Conservation (phyloP, 495 filamentous ascomycete species). For the Annulohypoxylon maeteangense region DNA sequence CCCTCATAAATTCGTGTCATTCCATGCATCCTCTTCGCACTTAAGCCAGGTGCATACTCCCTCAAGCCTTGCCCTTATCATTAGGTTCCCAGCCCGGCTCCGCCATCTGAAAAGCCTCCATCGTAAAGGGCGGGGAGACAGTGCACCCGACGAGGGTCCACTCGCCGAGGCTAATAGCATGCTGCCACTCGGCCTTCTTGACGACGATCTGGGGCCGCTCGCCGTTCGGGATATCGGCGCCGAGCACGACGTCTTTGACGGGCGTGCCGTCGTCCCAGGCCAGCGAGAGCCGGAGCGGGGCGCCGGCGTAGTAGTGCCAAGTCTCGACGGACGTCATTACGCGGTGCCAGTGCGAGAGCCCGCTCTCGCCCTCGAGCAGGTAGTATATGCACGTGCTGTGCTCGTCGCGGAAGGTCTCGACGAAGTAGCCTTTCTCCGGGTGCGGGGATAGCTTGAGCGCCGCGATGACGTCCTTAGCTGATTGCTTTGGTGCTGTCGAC, state of each 20-base stretch:
- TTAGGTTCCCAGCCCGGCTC: conserved; percentile 50
- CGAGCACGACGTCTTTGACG: conserved; percentile 47
- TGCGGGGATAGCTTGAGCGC: conserved; percentile 53
- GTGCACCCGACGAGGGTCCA: conserved; percentile 60
- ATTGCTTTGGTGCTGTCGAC: conserved; percentile 10
- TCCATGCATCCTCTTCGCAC: no score
- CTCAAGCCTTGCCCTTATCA: background rate
- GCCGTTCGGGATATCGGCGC: conserved; percentile 49
- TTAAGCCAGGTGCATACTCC: background rate
- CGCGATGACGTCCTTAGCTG: conserved; percentile 52
- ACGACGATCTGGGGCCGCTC: conserved; percentile 56
- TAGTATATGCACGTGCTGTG: conserved; percentile 62
- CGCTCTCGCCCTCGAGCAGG: conserved; percentile 56
- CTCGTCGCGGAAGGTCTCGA: conserved; percentile 57
- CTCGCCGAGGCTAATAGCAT: conserved; percentile 52
- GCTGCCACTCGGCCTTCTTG: conserved; percentile 54
- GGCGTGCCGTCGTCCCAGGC: conserved; percentile 49
- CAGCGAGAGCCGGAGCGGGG: conserved; percentile 54
- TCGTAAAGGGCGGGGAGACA: conserved; percentile 51
- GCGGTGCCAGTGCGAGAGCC: conserved; percentile 59
- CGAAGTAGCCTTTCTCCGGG: conserved; percentile 58
- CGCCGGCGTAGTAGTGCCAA: conserved; percentile 63
- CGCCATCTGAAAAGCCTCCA: conserved; percentile 54
- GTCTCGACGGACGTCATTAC: conserved; percentile 56
- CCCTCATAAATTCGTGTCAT: no score